Base-by-base conservation (phyloP, 116 monocot genomes). In the Iris pallida region DNA sequence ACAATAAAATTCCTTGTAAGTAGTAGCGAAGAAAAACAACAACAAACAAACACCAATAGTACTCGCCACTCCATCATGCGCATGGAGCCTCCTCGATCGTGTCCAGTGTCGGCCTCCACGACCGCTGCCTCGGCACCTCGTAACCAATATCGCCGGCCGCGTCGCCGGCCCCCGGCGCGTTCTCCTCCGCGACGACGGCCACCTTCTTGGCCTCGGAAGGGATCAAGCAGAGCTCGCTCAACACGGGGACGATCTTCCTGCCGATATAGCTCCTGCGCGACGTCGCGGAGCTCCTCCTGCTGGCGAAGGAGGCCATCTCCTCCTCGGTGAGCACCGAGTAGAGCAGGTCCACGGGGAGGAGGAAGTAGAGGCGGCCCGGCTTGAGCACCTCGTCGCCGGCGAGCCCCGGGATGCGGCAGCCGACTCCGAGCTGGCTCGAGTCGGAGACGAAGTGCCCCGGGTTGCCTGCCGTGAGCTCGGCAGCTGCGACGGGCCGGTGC, bases 251-350 rank as follows among this genome's bases (percentile, higher is more conserved):
- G 5, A 76, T 81, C 65, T 64, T 81, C 18, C 17, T 56, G 7
- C 16, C 16, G 4, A 13, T 30, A 30, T 30, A 30, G n/a, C n/a
- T n/a, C n/a, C n/a, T n/a, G n/a, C n/a, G n/a, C 16, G 6, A 13
- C 56, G 16, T 5, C 14, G 14, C 51, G 51, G 51, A 8, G 16
- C 6, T 15, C 4, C 17, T 56, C 56, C 17, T 11, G 77, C 17
- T 40, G 0, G 72, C 75, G 46, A 91, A 64, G 0, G 73, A 42
- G n/a, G 53, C 57, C 82, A 88, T 78, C 75, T 91, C 91, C 64
- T 91, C 88, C 19, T 88, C 85, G 4, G 91, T 88, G 42, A 91
- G 88, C 45, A 91, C 91, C 1, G 91, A 91, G 78, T 82, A 91
- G 56, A 91, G 77, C 78, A 91, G 80, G 51, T 91, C 91, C 40